Evolutionary conservation across 805 yeast species (phyloP), one percentile per base, ranked within the genome.

Genomic region (Zygotorulaspora florentina): DNA sequence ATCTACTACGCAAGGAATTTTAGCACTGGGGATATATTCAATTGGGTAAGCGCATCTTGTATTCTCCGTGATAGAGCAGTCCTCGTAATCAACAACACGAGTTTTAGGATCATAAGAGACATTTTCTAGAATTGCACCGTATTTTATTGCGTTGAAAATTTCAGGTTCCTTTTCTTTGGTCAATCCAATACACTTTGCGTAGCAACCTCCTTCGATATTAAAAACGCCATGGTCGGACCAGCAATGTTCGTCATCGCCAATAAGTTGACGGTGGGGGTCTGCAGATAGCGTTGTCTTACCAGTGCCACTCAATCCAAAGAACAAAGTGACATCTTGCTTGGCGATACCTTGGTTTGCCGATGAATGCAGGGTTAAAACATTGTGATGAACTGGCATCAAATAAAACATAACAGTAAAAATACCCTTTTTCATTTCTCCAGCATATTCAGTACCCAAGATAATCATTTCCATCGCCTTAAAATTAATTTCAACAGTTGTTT

Each of bases 341-440:
- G 79, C 70, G 51, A 68, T 71, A 69, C 96, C 97, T 75, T 88
- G 95, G 75, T 91, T 91, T 56, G 91, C 87, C 53, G 96, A 87
- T 2, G 97, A 90, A 72, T 91, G 98, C 68, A 91, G 79, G 34
- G 98, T 93, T 66, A 91, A 80, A 49, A 91, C 89, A 62, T 87
- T 72, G 76, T 90, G 86, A 69, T 79, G 87, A 58, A 93, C 83
- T 46, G 99, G 99, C 97, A 90, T 90, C 69, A 93, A 77, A 77
- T 91, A 91, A 75, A 93, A 91, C 99, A 91, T 91, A 51, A 91
- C 98, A 17, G 98, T 89, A 80, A 91, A 89, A 63, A 91, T 89
- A 75, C 99, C 99, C 77, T 91, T 91, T 78, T 91, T 91, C 99
- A 91, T 91, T 77, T 91, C 99, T 64, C 99, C 99, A 45, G 99